Evolutionary conservation across 2,329 filamentous ascomycete species (phyloP), one percentile per base, ranked within the genome.

Genomic region (Fusarium bactridioides): DNA sequence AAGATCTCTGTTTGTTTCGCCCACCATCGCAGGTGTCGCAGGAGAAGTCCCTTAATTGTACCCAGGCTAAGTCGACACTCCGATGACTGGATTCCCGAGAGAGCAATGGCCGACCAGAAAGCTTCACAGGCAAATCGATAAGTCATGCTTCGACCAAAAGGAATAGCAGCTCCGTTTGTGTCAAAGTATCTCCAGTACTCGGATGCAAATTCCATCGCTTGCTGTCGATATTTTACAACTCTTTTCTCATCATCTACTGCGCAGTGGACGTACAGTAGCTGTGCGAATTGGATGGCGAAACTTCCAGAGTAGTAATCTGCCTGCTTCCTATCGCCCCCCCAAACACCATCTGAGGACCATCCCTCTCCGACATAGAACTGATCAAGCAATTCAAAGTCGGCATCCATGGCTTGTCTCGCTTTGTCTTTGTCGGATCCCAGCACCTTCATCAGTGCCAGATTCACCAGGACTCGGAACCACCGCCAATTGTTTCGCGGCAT

Each of bases 11-110:
- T 25, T 0, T 82, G 72, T 12, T 77, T 74, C 0, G 80, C 73
- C 86, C 86, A 88, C 84, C 85, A 88, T 11, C 85, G 80, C 15
- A 87, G 76, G 61, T 88, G 85, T 0, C 86, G 82, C 1, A 87
- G 75, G 0, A 88, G 78, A 16, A 88, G 80, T 0, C 86, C 86
- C 69, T 86, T 87, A 21, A 85, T 64, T 0, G 79, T 73, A 85
- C 85, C 27, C 78, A 79, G 1, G 78, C 73, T 1, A 86, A 57
- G 0, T 83, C 81, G 84, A 88, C 83, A 87, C 0, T 69, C 63
- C 0, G 82, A 78, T 3, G 86, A 64, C 3, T 76, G 69, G 0
- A 87, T 67, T 3, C 81, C 78, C 1, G 83, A 82, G 11, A 85
- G 80, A 1, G 83, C 83, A 6, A 82, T 62, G 1, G 84, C 85